Evolutionary conservation across 2,329 filamentous ascomycete species (phyloP).

Genomic region (Talaromyces sp.): DNA sequence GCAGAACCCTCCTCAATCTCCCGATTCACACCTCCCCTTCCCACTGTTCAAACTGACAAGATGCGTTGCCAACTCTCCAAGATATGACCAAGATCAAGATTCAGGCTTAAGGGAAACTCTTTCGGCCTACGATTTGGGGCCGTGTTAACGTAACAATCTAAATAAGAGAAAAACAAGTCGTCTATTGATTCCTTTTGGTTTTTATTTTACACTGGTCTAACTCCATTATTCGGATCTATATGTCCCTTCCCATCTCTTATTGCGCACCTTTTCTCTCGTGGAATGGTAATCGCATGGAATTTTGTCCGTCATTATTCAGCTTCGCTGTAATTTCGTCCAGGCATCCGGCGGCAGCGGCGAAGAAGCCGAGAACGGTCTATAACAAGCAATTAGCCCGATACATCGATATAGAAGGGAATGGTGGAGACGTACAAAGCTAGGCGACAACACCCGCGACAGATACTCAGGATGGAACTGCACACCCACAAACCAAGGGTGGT

Average conservation of each 20-base stretch:
- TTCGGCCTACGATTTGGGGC: too few species aligned
- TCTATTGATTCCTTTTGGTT: background rate
- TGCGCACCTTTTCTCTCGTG: background rate
- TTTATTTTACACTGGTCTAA: background rate
- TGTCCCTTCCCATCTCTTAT: background rate
- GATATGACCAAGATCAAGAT: background rate
- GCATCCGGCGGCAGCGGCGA: slow-evolving; percentile 61
- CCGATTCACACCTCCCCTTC: background rate
- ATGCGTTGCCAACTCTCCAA: background rate
- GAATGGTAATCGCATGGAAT: slow-evolving; percentile 1
- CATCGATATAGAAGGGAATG: background rate
- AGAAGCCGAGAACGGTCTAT: slow-evolving; percentile 6
- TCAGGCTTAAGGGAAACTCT: background rate
- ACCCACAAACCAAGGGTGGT: slow-evolving; percentile 80
- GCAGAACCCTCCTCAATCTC: background rate
- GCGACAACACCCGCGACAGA: slow-evolving; percentile 67
- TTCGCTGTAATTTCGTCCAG: slow-evolving; percentile 47
- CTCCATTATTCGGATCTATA: background rate
- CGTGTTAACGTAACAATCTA: background rate
- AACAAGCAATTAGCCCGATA: background rate
- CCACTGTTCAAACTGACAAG: background rate
- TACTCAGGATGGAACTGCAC: slow-evolving; percentile 88
- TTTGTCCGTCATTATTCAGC: background rate
- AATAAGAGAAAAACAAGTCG: background rate
- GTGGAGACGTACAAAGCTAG: slow-evolving; percentile 43